Evolutionary conservation across 1,139 yeast genomes (phyloP).

Genomic region (Candida sp.): DNA sequence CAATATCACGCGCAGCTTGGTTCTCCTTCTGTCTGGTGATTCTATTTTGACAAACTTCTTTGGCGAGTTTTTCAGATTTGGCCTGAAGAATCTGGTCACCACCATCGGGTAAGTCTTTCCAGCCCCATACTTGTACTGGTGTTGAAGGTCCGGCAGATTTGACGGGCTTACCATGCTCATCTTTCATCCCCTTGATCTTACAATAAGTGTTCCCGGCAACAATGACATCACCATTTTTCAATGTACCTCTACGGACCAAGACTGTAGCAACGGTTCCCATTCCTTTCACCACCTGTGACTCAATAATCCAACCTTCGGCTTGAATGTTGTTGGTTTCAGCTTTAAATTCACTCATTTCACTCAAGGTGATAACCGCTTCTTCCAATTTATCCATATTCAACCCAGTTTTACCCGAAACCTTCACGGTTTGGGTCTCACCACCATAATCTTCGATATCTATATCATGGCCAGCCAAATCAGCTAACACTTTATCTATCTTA

Average conservation of each 20-base stretch:
- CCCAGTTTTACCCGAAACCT: constrained; percentile 83
- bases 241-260: constrained; percentile 73
- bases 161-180: constrained; percentile 65
- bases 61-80: constrained; percentile 68
- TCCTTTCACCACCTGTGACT: constrained; percentile 79
- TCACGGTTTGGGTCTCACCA: constrained; percentile 90
- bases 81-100: constrained; percentile 87
- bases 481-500: constrained; percentile 67
- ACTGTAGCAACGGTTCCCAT: constrained; percentile 87
- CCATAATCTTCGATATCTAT: constrained; percentile 92
- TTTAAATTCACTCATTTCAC: constrained; percentile 78
- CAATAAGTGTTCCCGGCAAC: constrained; percentile 89
- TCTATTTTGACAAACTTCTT: constrained; percentile 69
- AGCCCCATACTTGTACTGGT: constrained; percentile 90
- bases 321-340: constrained; percentile 54
- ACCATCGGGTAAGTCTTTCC: constrained; percentile 92
- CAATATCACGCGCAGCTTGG: constrained; percentile 65
- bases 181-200: constrained; percentile 78
- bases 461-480: constrained; percentile 73
- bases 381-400: constrained; percentile 85
- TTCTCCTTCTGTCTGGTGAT: constrained; percentile 52
- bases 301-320: constrained; percentile 89
- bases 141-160: constrained; percentile 81
- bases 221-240: constrained; percentile 65
- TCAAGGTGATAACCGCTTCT: constrained; percentile 80